Evolutionary conservation across 768 basidiomycete species (phyloP), one percentile per base, ranked within the genome.

Genomic region (Symmetrospora coprosmae): DNA sequence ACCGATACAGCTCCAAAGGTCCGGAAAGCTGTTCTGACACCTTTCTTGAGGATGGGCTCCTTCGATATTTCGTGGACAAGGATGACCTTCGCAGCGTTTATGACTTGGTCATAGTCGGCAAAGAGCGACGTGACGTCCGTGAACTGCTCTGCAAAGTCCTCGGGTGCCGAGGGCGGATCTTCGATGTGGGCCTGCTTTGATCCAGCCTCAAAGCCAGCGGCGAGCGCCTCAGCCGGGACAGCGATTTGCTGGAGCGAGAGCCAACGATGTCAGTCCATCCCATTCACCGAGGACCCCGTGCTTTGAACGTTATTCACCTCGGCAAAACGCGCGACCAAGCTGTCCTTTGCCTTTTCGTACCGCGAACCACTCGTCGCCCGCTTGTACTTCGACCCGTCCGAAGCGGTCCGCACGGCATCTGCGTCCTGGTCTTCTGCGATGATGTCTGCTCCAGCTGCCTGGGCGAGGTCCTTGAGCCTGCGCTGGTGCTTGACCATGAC

Each of bases 21-120:
- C 68, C 79, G 82, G 77, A 89, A 90, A 35, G 80, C 70, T 56
- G 81, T 77, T 50, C 94, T 81, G 50, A 88, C 81, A 59, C 82
- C 78, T 64, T 82, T 81, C 39, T 88, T 78, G 30, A 99, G 78
- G 11, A 88, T 74, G 13, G 92, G 92, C 71, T 99, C 92, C 70
- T 86, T 91, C 33, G 87, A 86, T 17, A 97, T 78, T 71, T 97
- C 94, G 0, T 86, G 87, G 5, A 84, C 79, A 46, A 97, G 74
- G 58, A 97, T 84, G 77, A 87, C 79, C 47, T 68, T 69, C 9
- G 73, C 73, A 16, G 71, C 74, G 69, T 51, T 13, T 30, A 38
- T 19, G 0, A 46, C 66, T 8, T 17, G 19, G 5, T 51, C 43
- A 8, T 37, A 30, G 1, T 48, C 45, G 1, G 55, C 11, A 50